Evolutionary conservation across 1,284 basidiomycete species (phyloP).

Genomic region (Bjerkandera adusta): DNA sequence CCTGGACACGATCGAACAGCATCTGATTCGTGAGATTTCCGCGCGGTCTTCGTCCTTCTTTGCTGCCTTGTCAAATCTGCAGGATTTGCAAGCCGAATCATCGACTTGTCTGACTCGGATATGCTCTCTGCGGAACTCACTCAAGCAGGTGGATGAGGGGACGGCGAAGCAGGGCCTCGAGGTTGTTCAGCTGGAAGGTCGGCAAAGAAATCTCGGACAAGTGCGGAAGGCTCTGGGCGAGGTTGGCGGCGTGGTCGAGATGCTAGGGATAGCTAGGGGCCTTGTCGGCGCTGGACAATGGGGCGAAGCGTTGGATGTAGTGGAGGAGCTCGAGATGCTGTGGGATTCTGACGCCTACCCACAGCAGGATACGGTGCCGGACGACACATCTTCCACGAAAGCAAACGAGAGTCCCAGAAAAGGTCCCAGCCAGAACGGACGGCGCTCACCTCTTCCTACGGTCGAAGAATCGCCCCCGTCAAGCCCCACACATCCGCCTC

Average conservation of each 20-base stretch:
- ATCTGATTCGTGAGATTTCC: conserved; percentile 92
- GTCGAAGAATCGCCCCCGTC: conserved; percentile 33
- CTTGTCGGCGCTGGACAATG: conserved; percentile 83
- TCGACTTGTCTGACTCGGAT: conserved; percentile 81
- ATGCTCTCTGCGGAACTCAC: conserved; percentile 64
- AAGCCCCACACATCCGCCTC: conserved; percentile 19
- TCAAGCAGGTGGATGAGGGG: conserved; percentile 77
- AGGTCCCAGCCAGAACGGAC: conserved; percentile 1
- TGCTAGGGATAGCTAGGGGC: conserved; percentile 66
- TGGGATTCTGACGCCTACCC: conserved; percentile 42
- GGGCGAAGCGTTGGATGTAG: conserved; percentile 76
- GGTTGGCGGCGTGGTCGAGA: conserved; percentile 73
- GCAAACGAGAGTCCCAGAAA: too few relatives aligned
- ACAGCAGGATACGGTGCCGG: not conserved
- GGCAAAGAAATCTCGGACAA: conserved; percentile 56
- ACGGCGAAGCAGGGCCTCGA: conserved; percentile 78
- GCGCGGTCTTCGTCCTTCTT: conserved; percentile 93
- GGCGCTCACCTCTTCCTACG: conserved; percentile 14
- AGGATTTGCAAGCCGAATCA: conserved; percentile 89
- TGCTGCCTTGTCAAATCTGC: conserved; percentile 91
- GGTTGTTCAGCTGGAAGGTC: conserved; percentile 65
- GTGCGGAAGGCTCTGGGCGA: conserved; percentile 65
- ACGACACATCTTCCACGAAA: conserved; percentile 3
- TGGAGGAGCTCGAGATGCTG: conserved; percentile 72
- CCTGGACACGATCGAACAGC: conserved; percentile 92